Evolutionary conservation across 352 stramenopile genomes (phyloP).

Genomic region (Globisporangium orthogonon): DNA sequence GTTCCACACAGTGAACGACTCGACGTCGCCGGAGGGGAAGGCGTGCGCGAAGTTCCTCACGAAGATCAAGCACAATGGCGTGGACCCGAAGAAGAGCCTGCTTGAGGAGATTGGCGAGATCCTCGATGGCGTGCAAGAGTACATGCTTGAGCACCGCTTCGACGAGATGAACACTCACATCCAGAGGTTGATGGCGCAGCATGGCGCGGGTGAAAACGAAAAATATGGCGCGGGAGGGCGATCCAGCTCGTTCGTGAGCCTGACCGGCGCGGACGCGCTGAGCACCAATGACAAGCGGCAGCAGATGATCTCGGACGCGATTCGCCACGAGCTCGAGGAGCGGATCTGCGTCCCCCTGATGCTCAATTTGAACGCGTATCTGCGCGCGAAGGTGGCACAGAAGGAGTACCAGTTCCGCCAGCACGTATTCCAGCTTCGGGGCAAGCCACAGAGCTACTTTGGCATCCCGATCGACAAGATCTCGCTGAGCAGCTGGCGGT

Average conservation of each 20-base stretch:
- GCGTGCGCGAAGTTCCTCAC: slow-evolving; percentile 65
- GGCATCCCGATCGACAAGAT: slow-evolving; percentile 74
- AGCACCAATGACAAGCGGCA: slow-evolving; percentile 74
- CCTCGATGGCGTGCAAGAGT: slow-evolving; percentile 77
- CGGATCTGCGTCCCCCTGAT: slow-evolving; percentile 76
- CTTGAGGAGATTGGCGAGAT: slow-evolving; percentile 73
- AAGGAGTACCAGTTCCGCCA: slow-evolving; percentile 76
- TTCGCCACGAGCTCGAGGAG: slow-evolving; percentile 80
- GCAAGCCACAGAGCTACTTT: slow-evolving; percentile 79
- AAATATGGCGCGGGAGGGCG: slow-evolving; percentile 16
- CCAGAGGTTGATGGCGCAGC: slow-evolving; percentile 52
- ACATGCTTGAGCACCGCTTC: slow-evolving; percentile 82
- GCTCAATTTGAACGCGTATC: slow-evolving; percentile 35
- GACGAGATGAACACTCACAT: slow-evolving; percentile 71
- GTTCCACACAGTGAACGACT: slow-evolving; percentile 75
- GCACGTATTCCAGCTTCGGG: slow-evolving; percentile 52
- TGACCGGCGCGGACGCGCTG: slow-evolving; percentile 48
- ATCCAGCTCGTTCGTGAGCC: slow-evolving; percentile 62
- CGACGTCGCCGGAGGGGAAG: slow-evolving; percentile 73
- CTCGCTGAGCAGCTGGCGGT: slow-evolving; percentile 69
- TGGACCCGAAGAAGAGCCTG: slow-evolving; percentile 42
- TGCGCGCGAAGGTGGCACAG: slow-evolving; percentile 41
- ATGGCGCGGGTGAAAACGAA: slow-evolving; percentile 10
- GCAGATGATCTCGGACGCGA: slow-evolving; percentile 72
- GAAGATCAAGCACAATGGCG: slow-evolving; percentile 44